Evolutionary conservation across 2,329 filamentous ascomycete species (phyloP).

Genomic region (Phialophora verrucosa): DNA sequence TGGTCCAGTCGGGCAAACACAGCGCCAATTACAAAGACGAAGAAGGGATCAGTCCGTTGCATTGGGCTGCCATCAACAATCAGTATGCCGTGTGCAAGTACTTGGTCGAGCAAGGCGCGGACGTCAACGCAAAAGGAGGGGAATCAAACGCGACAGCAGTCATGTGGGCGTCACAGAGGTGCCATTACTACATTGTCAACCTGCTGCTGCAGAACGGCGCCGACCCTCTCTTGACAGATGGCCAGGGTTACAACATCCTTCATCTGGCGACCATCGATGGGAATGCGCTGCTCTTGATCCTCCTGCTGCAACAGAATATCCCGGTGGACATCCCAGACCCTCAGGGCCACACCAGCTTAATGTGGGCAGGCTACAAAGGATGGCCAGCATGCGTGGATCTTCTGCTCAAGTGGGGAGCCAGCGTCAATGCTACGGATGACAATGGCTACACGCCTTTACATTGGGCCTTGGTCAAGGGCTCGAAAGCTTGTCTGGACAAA

Average conservation of each 20-base stretch:
- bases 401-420: constrained; percentile 92
- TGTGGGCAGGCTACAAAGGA: constrained; percentile 99
- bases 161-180: constrained; percentile 96
- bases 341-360: constrained; percentile 90
- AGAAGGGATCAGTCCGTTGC: constrained; percentile 89
- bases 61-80: constrained; percentile 99
- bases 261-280: constrained; percentile 97
- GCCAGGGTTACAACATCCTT: constrained; percentile 96
- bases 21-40: constrained; percentile 84
- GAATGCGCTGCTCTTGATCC: constrained; percentile 85
- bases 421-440: constrained; percentile 87
- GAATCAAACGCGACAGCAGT: constrained; percentile 92
- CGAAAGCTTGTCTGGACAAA: constrained; percentile 86
- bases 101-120: constrained; percentile 81
- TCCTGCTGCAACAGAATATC: constrained; percentile 93
- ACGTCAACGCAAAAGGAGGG: constrained; percentile 93
- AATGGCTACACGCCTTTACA: constrained; percentile 93
- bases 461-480: constrained; percentile 95
- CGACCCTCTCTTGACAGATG: constrained; percentile 88
- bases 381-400: constrained; percentile 90
- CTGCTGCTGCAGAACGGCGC: constrained; percentile 89
- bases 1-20: constrained; percentile 82
- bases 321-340: constrained; percentile 88
- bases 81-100: constrained; percentile 98
- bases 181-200: constrained; percentile 95